These are phyloP conservation scores for Dianthus caryophyllus DNA, from an alignment of 148 eudicot genomes.

Conservation along the genomic window DNA sequence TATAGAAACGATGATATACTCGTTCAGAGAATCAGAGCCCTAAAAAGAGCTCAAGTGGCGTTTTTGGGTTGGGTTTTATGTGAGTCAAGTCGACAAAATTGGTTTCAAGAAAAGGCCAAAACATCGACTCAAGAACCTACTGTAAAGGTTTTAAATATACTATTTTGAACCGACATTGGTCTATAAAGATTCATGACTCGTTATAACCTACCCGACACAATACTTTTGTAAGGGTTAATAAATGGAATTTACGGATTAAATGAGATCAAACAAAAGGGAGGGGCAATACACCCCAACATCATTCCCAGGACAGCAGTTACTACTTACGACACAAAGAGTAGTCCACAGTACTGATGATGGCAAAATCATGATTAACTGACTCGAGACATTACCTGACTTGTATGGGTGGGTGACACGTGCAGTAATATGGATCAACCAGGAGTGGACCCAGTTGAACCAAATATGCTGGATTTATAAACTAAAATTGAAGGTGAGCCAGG, in stretches of 20 bases:
- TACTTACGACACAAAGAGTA: neutral
- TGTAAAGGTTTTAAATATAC: no score
- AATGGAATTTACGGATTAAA: neutral
- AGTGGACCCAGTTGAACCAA: conserved; percentile 21
- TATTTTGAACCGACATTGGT: no score
- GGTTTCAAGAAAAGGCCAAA: no score
- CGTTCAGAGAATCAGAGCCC: neutral
- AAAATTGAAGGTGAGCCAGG: conserved; percentile 18
- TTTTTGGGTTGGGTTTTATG: neutral
- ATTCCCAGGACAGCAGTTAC: neutral
- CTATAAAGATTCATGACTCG: no score
- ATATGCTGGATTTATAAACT: conserved; percentile 8
- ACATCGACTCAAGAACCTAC: no score
- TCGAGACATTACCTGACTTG: conserved; percentile 15
- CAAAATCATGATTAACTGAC: neutral
- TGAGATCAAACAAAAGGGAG: neutral
- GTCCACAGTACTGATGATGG: neutral
- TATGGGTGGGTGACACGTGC: conserved; percentile 9
- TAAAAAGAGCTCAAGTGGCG: neutral
- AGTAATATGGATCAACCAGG: conserved; percentile 14
- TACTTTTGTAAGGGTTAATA: no score
- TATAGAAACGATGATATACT: no score
- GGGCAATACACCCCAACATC: neutral
- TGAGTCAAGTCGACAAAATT: neutral
- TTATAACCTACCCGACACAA: no score